phyloP scores from a whole-genome alignment of 129 eudicot species.

The Gnaphalium uliginosum region DNA sequence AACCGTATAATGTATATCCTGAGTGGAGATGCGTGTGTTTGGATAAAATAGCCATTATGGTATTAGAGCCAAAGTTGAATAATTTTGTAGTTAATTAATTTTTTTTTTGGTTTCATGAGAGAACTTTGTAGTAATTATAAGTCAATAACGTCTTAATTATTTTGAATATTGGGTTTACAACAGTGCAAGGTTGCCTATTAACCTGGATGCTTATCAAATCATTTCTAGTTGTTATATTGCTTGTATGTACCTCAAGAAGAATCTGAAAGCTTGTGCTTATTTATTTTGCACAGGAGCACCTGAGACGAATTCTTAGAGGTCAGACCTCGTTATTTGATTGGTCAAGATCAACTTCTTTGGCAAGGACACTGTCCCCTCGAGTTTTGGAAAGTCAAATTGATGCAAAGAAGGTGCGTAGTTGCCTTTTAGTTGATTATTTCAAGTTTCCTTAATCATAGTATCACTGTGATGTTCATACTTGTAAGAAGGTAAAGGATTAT shows the following conservation, averaged over 20 bases:
- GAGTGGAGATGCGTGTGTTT: not conserved
- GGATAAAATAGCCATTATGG: not conserved
- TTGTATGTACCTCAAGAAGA: constrained; percentile 3
- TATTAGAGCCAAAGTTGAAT: not conserved
- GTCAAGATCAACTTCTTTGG: constrained; percentile 93
- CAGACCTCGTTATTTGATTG: constrained; percentile 94
- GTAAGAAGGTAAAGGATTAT: constrained; percentile 1
- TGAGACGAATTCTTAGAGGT: constrained; percentile 94
- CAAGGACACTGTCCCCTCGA: constrained; percentile 94
- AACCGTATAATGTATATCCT: not conserved
- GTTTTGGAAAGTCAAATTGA: constrained; percentile 98
- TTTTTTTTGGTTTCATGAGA: not conserved
- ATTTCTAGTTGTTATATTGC: constrained; percentile 2
- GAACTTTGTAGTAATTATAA: constrained; percentile 3
- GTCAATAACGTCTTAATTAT: not conserved
- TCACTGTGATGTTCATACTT: constrained; percentile 8
- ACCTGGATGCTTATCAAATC: not conserved
- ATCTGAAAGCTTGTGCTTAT: constrained; percentile 23
- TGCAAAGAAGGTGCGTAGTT: constrained; percentile 82
- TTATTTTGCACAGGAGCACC: constrained; percentile 60
- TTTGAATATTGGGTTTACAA: not conserved
- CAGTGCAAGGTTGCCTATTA: constrained; percentile 2
- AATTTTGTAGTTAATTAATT: not conserved
- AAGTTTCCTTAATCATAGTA: not conserved
- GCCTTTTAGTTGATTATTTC: constrained; percentile 4